Percentiles rank a stretch among this genome's conserved stretches.
Conservation (phyloP, 164 flowering plant species). For the Hamamelis virginiana region DNA sequence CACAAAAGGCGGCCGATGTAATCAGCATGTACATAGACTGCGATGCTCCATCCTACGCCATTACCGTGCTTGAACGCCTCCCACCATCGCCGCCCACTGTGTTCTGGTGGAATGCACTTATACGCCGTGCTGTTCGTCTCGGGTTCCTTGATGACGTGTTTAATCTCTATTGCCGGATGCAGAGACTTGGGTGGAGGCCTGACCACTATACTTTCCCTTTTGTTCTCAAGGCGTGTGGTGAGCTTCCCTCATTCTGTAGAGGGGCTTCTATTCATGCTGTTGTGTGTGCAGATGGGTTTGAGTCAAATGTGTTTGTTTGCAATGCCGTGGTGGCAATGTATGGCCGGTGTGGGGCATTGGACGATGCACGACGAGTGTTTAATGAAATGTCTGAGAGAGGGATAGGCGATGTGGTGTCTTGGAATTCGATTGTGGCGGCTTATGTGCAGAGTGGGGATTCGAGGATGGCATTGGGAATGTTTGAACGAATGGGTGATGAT, state of each 20-base stretch:
- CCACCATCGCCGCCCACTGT: constrained; percentile 27
- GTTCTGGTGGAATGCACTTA: constrained; percentile 50
- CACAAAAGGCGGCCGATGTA: constrained; percentile 5
- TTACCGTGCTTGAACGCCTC: constrained; percentile 20
- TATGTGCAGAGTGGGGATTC: constrained; percentile 40
- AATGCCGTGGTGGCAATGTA: constrained; percentile 66
- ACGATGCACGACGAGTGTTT: constrained; percentile 44
- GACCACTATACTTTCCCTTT: constrained; percentile 55
- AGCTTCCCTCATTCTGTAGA: constrained; percentile 27
- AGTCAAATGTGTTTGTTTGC: constrained; percentile 58
- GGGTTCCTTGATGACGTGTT: constrained; percentile 22
- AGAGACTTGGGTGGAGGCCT: constrained; percentile 29
- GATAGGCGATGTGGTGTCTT: constrained; percentile 50
- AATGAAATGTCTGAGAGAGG: constrained; percentile 49
- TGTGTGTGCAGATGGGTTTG: constrained; percentile 39
- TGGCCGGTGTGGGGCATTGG: constrained; percentile 43
- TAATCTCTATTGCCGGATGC: constrained; percentile 34
- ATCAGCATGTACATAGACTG: constrained; percentile 26
- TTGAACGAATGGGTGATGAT: constrained; percentile 27
- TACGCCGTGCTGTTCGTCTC: constrained; percentile 23
- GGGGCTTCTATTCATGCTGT: constrained; percentile 47
- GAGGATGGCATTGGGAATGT: constrained; percentile 36
- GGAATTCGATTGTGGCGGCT: constrained; percentile 66
- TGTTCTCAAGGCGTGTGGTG: constrained; percentile 49
- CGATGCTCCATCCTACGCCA: constrained; percentile 26